Evolutionary conservation across 1,139 yeast species (phyloP).

Genomic region (Candida dubliniensis): DNA sequence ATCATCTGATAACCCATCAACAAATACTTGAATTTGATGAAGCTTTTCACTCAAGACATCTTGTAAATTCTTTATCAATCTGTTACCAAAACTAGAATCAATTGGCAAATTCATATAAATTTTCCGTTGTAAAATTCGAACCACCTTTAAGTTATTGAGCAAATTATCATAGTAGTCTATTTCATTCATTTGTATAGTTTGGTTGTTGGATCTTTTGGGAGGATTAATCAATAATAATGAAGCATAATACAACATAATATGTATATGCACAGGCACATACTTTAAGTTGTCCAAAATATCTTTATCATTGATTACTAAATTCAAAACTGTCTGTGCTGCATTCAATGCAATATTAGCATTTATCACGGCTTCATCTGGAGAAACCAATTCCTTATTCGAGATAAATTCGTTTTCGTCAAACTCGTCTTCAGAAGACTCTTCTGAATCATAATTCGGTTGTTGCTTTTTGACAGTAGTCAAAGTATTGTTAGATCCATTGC

Average conservation of each 20-base stretch:
- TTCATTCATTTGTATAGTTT: constrained; percentile 17
- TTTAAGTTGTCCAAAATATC: constrained; percentile 59
- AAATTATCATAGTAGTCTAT: constrained; percentile 23
- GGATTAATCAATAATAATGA: constrained; percentile 57
- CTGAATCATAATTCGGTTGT: constrained; percentile 15
- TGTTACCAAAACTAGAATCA: constrained; percentile 53
- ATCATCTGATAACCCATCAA: constrained; percentile 4
- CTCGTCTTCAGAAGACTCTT: constrained; percentile 26
- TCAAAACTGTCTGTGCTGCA: constrained; percentile 65
- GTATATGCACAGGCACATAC: constrained; percentile 71
- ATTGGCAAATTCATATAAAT: constrained; percentile 51
- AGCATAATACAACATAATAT: constrained; percentile 69
- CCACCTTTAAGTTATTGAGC: constrained; percentile 30
- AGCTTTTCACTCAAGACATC: constrained; percentile 43
- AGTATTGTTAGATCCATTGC: too few species aligned
- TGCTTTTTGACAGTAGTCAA: not conserved
- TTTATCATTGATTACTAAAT: constrained; percentile 56
- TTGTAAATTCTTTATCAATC: constrained; percentile 47
- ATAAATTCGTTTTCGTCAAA: constrained; percentile 34
- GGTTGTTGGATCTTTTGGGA: constrained; percentile 30
- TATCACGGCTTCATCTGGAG: constrained; percentile 35
- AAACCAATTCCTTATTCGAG: constrained; percentile 37
- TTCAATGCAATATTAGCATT: constrained; percentile 53
- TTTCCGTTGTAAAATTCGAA: constrained; percentile 42
- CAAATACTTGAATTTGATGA: constrained; percentile 15